A percentile compares a stretch with the other conserved stretches of the same genome.
Evolutionary conservation across 257 asterid species (phyloP).

Genomic region (Nicotiana undulata): DNA sequence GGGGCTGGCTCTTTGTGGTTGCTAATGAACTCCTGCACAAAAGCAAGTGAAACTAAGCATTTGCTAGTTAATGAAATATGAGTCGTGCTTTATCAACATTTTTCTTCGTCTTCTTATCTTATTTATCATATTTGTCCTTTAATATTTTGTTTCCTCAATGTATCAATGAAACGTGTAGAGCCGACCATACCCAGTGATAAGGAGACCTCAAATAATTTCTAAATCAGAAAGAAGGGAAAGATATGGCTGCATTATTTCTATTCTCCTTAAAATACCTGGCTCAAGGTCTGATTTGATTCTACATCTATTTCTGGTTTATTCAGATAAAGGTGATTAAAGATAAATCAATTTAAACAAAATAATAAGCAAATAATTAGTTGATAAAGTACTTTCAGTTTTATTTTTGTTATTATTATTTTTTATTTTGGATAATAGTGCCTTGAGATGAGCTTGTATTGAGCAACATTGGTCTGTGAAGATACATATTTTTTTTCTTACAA

Average conservation of each 20-base stretch:
- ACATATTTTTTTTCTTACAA: too few relatives aligned
- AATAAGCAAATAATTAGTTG: neutral
- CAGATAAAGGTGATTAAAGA: neutral
- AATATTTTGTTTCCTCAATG: neutral
- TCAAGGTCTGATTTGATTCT: neutral
- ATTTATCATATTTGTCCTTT: neutral
- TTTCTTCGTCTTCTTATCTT: neutral
- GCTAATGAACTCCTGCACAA: conserved; percentile 12
- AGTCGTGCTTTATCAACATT: neutral
- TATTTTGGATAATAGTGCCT: too few relatives aligned
- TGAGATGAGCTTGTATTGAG: too few relatives aligned
- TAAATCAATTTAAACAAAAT: neutral
- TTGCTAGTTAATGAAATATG: neutral
- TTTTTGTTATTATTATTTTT: too few relatives aligned
- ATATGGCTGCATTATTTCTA: neutral
- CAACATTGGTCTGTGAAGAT: too few relatives aligned
- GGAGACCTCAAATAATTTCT: neutral
- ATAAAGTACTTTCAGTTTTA: too few relatives aligned
- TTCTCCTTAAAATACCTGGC: neutral
- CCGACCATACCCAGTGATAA: neutral
- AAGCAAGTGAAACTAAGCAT: neutral
- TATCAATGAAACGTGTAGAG: neutral
- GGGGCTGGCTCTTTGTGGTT: conserved; percentile 9
- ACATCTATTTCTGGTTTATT: neutral
- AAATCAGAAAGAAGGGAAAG: neutral